Percentiles rank a stretch among this genome's conserved stretches.
These are phyloP conservation scores for Phytophthora chlamydospora DNA, from an alignment of 352 stramenopile species.

Conservation along the genomic window DNA sequence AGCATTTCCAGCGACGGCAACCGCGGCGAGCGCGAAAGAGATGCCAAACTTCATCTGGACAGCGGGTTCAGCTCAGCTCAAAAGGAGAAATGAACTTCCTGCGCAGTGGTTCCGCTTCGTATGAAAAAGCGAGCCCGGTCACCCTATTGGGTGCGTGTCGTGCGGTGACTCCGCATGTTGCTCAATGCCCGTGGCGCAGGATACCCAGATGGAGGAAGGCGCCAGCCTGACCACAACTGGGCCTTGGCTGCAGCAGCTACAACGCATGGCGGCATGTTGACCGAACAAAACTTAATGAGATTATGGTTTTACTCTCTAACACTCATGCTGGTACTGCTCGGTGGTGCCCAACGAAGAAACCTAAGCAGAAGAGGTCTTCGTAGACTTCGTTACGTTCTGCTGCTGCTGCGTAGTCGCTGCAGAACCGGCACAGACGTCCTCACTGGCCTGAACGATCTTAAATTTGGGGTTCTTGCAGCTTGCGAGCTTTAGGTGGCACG, in stretches of 20 bases:
- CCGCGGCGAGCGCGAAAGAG: not conserved
- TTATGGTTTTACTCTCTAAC: constrained; percentile 13
- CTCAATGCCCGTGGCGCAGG: not conserved
- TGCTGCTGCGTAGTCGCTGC: constrained; percentile 19
- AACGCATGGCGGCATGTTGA: not conserved
- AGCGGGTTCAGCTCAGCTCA: not conserved
- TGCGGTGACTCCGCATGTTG: constrained; percentile 2
- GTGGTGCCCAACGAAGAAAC: not conserved
- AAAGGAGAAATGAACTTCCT: constrained; percentile 9
- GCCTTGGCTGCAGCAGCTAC: no score
- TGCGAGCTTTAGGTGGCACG: constrained; percentile 31
- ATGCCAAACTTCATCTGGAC: constrained; percentile 5
- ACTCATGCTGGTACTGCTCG: not conserved
- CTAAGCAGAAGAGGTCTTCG: constrained; percentile 13
- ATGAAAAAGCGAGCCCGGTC: constrained; percentile 2
- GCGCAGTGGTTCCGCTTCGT: no score
- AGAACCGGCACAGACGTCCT: constrained; percentile 21
- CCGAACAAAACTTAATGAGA: not conserved
- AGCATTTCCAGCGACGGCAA: not conserved
- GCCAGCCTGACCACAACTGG: not conserved
- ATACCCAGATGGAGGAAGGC: constrained; percentile 6
- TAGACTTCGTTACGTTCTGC: constrained; percentile 13
- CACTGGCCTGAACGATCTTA: constrained; percentile 16
- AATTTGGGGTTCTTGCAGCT: constrained; percentile 32
- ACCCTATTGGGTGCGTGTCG: not conserved